Base-by-base conservation (phyloP, 306 rosid species). In the Vicia villosa region DNA sequence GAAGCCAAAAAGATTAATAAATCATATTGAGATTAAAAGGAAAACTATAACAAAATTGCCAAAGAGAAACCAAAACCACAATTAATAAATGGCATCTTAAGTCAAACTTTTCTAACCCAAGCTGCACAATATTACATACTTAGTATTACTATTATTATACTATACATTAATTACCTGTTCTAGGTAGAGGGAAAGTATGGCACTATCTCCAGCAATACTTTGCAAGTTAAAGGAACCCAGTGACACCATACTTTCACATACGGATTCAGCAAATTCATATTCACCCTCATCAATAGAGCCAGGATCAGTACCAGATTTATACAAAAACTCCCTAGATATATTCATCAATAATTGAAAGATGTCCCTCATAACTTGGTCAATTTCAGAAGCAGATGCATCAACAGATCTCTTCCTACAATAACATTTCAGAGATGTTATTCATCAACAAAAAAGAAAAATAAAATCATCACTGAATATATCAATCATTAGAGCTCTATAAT, bases 171-270 rank as follows among this genome's bases (percentile, higher is more conserved):
- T 68, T 77, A 90, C 99, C 97, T 84, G 96, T 65, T 87, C 95
- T 6, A 94, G 79, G 78, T 85, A 94, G 77, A 83, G 83, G 45
- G 82, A 79, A 68, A 88, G 83, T 24, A 82, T 17, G 61, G 67
- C 73, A 80, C 52, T 81, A 69, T 94, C 95, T 61, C 88, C 85
- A 76, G 85, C 83, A 75, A 94, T 83, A 74, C 92, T 88, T 65
- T 83, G 97, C 87, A 94, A 77, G 88, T 94, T 94, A 63, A 70
- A 81, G 46, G 89, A 74, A 57, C 99, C 97, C 85, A 94, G 70
- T 57, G 86, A 91, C 73, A 84, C 91, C 87, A 94, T 80, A 84
- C 97, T 87, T 79, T 94, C 99, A 82, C 97, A 94, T 71, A 89
- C 70, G 68, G 59, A 89, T 71, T 94, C 99, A 6, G 77, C 88